Conservation (phyloP, 805 yeast species). For the Myxozyma vanderwaltii region DNA sequence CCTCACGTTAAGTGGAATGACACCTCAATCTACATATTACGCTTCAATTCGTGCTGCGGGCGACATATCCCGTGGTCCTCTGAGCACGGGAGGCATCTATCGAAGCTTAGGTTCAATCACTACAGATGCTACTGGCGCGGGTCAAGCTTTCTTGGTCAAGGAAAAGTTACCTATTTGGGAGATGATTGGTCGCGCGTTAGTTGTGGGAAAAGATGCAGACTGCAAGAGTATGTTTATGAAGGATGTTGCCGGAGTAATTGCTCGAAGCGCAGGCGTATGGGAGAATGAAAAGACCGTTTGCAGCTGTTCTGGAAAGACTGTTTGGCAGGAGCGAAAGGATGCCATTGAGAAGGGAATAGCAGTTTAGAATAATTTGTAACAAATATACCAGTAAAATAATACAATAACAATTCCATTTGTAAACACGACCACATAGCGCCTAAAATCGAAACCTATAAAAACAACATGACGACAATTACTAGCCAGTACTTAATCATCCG, state of each 20-base stretch:
- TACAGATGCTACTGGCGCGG: constrained; percentile 22
- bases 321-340: constrained; percentile 91
- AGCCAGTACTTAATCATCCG: constrained; percentile 13
- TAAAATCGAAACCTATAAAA: background rate
- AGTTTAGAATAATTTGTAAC: too few relatives aligned
- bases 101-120: constrained; percentile 48
- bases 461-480: background rate
- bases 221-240: constrained; percentile 32
- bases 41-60: constrained; percentile 74
- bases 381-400: too few relatives aligned
- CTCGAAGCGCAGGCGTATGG: constrained; percentile 97
- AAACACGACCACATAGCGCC: too few relatives aligned
- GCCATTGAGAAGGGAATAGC: constrained; percentile 61
- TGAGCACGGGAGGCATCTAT: constrained; percentile 60
- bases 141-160: constrained; percentile 31
- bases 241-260: constrained; percentile 74
- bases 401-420: too few relatives aligned
- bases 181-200: constrained; percentile 46
- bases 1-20: constrained; percentile 72
- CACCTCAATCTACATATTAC: constrained; percentile 60
- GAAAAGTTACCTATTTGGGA: constrained; percentile 30
- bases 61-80: constrained; percentile 71
- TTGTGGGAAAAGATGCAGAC: constrained; percentile 49
- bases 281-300: constrained; percentile 92
- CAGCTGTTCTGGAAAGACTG: constrained; percentile 90